Base-by-base conservation (phyloP, 2,329 filamentous ascomycete genomes). In the Neurospora sp. region DNA sequence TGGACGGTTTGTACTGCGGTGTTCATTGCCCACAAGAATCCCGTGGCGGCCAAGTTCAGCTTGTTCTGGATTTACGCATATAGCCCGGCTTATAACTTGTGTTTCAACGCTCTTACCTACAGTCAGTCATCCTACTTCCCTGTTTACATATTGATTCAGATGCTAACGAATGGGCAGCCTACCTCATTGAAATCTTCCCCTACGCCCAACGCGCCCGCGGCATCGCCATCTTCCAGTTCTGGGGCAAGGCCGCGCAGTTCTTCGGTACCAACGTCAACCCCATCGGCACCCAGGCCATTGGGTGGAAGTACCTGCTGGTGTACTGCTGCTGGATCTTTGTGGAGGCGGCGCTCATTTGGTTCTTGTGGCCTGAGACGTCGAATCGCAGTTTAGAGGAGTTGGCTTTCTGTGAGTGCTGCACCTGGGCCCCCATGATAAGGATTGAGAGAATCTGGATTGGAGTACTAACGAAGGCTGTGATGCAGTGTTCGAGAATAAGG, bases 21-120 rank as follows among this genome's bases (percentile, higher is more conserved):
- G 73, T 71, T 76, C 72, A 79, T 79, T 73, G 38, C 77, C 23
- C 78, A 72, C 65, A 33, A 71, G 15, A 79, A 80, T 2, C 77
- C 76, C 6, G 77, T 80, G 33, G 78, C 82, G 1, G 79, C 78
- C 41, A 77, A 76, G 73, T 77, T 76, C 77, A 79, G 67, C 70
- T 79, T 90, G 39, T 84, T 89, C 77, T 89, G 88, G 78, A 87
- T 87, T 73, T 89, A 88, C 72, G 80, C 82, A 4, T 90, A 88
- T 76, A 83, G 82, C 10, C 86, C 87, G 3, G 82, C 80, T 71
- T 90, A 90, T 76, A 89, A 89, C 74, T 82, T 90, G 67, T 88
- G 87, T n/a, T 88, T 89, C 77, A 90, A 90, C 75, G 86, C 88
- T 15, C 80, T 91, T 69, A 88, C 87, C 0, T 89, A 89, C 77